phyloP scores from a whole-genome alignment of 345 rosid species.

The Citrus inodora region DNA sequence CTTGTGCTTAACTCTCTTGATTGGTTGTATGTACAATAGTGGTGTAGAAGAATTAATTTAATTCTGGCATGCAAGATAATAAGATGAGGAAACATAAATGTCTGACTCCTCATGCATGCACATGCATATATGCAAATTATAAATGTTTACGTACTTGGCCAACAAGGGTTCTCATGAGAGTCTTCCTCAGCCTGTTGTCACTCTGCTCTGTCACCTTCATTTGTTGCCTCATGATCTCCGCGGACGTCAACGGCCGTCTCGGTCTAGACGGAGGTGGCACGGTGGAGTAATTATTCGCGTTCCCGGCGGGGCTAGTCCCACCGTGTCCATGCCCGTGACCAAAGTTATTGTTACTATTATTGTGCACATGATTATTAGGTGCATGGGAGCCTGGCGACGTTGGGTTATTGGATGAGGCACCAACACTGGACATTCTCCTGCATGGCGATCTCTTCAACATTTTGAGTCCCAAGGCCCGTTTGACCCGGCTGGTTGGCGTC shows the following conservation, averaged over 20 bases:
- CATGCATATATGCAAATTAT: no score
- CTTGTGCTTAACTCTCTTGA: no score
- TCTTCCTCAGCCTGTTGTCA: conserved; percentile 77
- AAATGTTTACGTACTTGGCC: conserved; percentile 67
- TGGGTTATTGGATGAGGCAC: conserved; percentile 35
- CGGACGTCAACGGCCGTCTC: conserved; percentile 74
- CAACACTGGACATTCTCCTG: conserved; percentile 50
- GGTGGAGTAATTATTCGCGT: conserved; percentile 33
- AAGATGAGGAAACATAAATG: no score
- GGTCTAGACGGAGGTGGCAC: conserved; percentile 38
- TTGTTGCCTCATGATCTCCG: conserved; percentile 92
- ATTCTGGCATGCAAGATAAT: no score
- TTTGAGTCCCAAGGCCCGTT: conserved; percentile 70
- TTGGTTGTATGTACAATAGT: no score
- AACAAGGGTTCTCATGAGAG: conserved; percentile 81
- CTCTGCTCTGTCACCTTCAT: conserved; percentile 90
- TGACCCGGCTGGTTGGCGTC: conserved; percentile 67
- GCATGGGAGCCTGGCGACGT: conserved; percentile 44
- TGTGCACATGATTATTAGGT: not conserved
- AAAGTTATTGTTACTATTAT: no score
- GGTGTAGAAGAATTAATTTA: no score
- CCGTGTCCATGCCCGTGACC: conserved; percentile 9
- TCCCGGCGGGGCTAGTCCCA: conserved; percentile 24
- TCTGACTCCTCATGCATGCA: no score
- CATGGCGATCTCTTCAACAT: conserved; percentile 72